Evolutionary conservation across 345 rosid species (phyloP).

Genomic region (Dimocarpus longan): DNA sequence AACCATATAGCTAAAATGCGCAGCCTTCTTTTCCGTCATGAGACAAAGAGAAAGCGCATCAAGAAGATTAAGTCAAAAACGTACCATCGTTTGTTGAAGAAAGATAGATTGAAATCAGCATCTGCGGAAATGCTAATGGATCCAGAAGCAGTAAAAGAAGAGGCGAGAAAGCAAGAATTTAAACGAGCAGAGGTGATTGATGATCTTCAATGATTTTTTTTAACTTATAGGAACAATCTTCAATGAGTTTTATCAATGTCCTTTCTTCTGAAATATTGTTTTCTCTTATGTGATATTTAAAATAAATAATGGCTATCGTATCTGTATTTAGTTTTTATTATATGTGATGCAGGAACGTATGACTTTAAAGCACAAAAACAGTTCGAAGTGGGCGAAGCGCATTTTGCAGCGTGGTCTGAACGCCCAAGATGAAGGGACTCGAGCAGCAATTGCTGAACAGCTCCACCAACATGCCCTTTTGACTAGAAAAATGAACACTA

Average conservation of each 20-base stretch:
- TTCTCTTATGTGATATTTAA: neutral
- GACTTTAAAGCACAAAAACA: conserved; percentile 82
- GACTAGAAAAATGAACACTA: conserved; percentile 84
- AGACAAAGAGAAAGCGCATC: conserved; percentile 73
- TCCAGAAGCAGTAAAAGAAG: conserved; percentile 85
- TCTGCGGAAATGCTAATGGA: conserved; percentile 58
- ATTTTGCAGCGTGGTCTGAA: conserved; percentile 69
- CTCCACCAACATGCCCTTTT: conserved; percentile 69
- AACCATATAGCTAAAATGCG: conserved; percentile 82
- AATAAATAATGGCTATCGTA: neutral
- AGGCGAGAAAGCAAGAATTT: conserved; percentile 71
- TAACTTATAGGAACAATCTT: neutral
- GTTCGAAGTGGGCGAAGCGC: conserved; percentile 81
- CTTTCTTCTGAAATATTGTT: neutral
- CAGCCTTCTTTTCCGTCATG: conserved; percentile 87
- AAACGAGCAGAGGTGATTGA: conserved; percentile 78
- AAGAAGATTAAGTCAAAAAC: conserved; percentile 94
- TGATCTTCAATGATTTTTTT: conserved; percentile 1
- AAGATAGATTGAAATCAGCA: conserved; percentile 56
- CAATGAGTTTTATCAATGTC: neutral
- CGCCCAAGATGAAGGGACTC: conserved; percentile 77
- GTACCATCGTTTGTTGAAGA: conserved; percentile 72
- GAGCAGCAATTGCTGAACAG: conserved; percentile 85
- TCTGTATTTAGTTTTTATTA: conserved; percentile 14
- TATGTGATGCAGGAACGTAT: conserved; percentile 69